Base-by-base conservation (phyloP, 176 grass and related monocot genomes). In the Aechmea fasciata region DNA sequence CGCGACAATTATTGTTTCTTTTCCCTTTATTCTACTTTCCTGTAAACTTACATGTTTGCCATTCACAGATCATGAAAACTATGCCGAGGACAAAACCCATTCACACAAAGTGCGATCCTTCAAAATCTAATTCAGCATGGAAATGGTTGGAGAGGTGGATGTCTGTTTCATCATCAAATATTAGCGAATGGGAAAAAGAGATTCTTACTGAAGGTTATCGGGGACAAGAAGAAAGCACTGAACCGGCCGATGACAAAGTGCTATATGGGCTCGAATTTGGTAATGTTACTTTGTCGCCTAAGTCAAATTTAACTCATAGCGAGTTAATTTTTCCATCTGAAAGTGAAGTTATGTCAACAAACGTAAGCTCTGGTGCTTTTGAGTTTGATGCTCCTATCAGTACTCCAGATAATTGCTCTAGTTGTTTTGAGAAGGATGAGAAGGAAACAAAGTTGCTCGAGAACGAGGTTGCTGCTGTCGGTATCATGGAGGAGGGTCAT, bases 141-240 rank as follows among this genome's bases (percentile, higher is more conserved):
- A 61, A 93, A 67, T 99, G 94, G 94, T 85, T 99, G 84, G 84
- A 93, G 71, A 99, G 84, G 77, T 99, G 94, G 94, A 84, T 78
- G 73, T 20, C 78, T 73, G 77, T 87, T 49, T 61, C 85, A 66
- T 79, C 67, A 18, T 51, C 79, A 52, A 57, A 17, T 50, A 69
- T 57, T 54, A 54, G 3, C 11, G 73, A 48, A n/a, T 63, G 33
- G 33, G 33, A 8, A 7, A 41, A 41, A 7, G 33, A 41, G 7
- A 7, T 41, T 41, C 33, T 41, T 41, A 41, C 3, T 67, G 17
- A 61, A 48, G 51, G 29, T 17, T 13, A 49, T 68, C 1, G 1
- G 3, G 17, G 24, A 50, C 69, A 75, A 65, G 67, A 69, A 66
- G 84, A 85, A 83, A 84, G 65, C 68, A 57, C 49, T 67, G 82